Evolutionary conservation across 2,329 filamentous ascomycete species (phyloP).

Genomic region (Cladosporium austrohemisphaericum): DNA sequence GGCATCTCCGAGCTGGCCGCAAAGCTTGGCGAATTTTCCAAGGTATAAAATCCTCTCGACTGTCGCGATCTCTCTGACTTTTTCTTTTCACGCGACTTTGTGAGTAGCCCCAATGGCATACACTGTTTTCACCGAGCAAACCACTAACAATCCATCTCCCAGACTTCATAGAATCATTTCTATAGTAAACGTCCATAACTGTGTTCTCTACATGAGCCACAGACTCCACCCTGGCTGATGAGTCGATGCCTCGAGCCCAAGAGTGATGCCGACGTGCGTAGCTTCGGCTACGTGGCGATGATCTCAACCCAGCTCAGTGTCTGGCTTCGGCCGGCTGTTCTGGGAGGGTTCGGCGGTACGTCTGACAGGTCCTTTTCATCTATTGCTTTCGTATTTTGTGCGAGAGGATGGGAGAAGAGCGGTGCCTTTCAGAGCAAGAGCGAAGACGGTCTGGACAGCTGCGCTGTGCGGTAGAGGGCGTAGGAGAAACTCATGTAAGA

Average conservation of each 20-base stretch:
- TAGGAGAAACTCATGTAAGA: too few relatives aligned
- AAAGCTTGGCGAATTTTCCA: slow-evolving; percentile 2
- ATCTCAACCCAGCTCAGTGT: slow-evolving; percentile 32
- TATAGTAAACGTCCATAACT: slow-evolving; percentile 21
- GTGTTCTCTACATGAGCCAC: slow-evolving; percentile 21
- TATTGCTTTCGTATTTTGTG: neutral
- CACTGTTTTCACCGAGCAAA: neutral
- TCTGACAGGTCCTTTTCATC: slow-evolving; percentile 35
- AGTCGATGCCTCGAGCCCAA: slow-evolving; percentile 32
- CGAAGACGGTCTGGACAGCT: too few relatives aligned
- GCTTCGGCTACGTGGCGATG: slow-evolving; percentile 28
- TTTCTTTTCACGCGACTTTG: slow-evolving; percentile 14
- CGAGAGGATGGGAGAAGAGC: slow-evolving; percentile 12
- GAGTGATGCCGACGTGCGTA: slow-evolving; percentile 33
- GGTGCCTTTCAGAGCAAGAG: neutral
- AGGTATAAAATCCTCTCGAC: neutral
- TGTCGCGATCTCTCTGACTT: slow-evolving; percentile 1
- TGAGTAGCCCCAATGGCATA: slow-evolving; percentile 1
- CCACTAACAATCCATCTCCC: neutral
- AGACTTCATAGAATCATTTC: slow-evolving; percentile 21
- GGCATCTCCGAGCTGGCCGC: neutral
- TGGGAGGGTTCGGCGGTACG: slow-evolving; percentile 33
- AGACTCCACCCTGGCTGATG: slow-evolving; percentile 36
- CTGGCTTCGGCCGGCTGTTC: slow-evolving; percentile 32
- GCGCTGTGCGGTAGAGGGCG: too few relatives aligned